phyloP scores from a whole-genome alignment of 345 rosid genomes.

The Gossypium australe region DNA sequence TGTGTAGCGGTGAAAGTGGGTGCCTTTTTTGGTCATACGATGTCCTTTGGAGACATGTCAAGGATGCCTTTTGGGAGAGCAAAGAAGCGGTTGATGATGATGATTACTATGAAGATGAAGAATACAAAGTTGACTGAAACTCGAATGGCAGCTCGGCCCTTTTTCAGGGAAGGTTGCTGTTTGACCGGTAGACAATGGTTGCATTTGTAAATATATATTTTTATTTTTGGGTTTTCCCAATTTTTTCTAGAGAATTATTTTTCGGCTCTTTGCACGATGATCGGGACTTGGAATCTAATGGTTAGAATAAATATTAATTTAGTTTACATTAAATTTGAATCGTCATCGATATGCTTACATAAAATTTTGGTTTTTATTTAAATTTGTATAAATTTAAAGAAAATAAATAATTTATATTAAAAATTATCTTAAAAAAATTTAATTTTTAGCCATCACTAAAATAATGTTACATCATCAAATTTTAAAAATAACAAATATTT shows the following conservation, averaged over 20 bases:
- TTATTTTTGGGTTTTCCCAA: neutral
- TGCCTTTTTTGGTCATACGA: constrained; percentile 35
- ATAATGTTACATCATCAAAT: no score
- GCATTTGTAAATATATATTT: constrained; percentile 12
- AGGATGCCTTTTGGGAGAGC: constrained; percentile 10
- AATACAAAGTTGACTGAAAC: constrained; percentile 23
- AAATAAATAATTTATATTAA: no score
- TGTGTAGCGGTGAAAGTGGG: constrained; percentile 26
- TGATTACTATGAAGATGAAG: constrained; percentile 18
- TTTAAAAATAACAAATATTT: no score
- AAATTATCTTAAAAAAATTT: no score
- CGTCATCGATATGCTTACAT: no score
- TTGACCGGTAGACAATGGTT: constrained; percentile 34
- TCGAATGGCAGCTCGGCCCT: neutral
- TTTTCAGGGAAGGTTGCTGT: neutral
- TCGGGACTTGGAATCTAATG: neutral
- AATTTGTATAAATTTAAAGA: no score
- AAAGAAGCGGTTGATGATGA: constrained; percentile 8
- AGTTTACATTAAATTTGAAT: no score
- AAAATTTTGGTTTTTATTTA: no score
- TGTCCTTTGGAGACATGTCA: constrained; percentile 22
- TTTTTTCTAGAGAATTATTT: neutral
- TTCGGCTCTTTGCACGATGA: neutral
- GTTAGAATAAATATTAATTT: no score
- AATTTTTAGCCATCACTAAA: no score